Conservation (phyloP, 1,284 basidiomycete species). For the Paramarasmius palmivorus region DNA sequence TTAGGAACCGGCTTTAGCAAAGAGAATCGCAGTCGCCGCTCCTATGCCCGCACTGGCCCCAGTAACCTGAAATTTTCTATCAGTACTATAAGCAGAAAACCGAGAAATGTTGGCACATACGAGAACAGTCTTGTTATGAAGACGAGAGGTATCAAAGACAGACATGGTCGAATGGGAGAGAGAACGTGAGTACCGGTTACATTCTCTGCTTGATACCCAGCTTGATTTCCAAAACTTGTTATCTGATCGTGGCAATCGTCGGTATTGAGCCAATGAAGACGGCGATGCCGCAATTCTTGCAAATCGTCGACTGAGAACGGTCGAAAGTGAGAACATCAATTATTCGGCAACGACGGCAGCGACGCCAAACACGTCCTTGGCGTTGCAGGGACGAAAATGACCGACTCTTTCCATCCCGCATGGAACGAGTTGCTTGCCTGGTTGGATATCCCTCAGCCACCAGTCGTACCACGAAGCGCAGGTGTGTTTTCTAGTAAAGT, state of each 20-base stretch:
- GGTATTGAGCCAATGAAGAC: neutral
- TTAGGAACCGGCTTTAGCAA: constrained; percentile 85
- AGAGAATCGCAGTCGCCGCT: constrained; percentile 81
- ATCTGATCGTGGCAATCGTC: constrained; percentile 12
- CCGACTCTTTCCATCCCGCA: neutral
- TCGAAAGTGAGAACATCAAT: neutral
- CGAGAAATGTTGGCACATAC: constrained; percentile 52
- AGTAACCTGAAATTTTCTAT: constrained; percentile 2
- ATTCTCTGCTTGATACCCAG: too few species aligned
- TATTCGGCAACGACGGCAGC: neutral
- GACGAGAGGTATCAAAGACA: constrained; percentile 74
- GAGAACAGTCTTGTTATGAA: constrained; percentile 84
- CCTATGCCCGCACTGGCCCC: constrained; percentile 73
- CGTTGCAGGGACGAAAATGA: neutral
- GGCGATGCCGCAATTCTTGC: neutral
- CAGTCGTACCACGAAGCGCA: constrained; percentile 12
- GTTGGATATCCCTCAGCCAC: neutral
- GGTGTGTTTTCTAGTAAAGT: constrained; percentile 29
- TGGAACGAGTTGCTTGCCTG: neutral
- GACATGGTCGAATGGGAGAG: constrained; percentile 51
- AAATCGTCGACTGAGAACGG: constrained; percentile 4
- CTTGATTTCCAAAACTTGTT: constrained; percentile 11
- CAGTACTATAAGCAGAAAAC: constrained; percentile 6
- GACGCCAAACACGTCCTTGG: neutral
- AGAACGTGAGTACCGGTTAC: constrained; percentile 5